Evolutionary conservation across 2,329 filamentous ascomycete genomes (phyloP), one percentile per base, ranked within the genome.

Genomic region (Aspergillus unguis): DNA sequence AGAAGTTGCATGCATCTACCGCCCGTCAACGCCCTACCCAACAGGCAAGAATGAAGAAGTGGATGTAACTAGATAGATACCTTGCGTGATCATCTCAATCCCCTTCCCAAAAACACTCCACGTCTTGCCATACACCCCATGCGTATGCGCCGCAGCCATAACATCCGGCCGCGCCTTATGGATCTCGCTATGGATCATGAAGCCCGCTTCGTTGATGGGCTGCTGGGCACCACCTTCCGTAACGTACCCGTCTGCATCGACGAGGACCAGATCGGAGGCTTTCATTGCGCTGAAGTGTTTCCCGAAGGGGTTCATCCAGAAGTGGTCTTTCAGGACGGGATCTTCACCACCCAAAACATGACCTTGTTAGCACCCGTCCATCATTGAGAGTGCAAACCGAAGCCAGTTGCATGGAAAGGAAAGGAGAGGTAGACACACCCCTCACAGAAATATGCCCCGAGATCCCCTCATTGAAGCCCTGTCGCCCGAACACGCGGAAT

Each of bases 71-170:
- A 17, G 17, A 7, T 3, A 43, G 57, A 25, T 11, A 84, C 84
- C 82, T 65, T 85, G 82, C 1, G 81, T 81, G 43, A 81, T 77
- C 62, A 79, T 83, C 54, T 84, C 81, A 42, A 85, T 73, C 5
- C 75, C 75, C 54, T 79, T 80, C 6, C 85, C 84, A 25, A 86
- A 77, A 0, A 82, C 71, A 60, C 81, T 83, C 72, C 87, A 86
- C 8, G 84, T 79, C 45, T 81, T 80, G 3, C 82, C 82, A 60
- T 83, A 78, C 44, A 84, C 74, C 11, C 76, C 78, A 65, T 84
- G 82, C 1, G 77, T 79, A 64, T 85, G 82, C 0, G 80, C 80
- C 3, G 81, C 82, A 48, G 80, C 80, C 50, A 79, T 72, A 28
- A 85, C 76, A 60, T 85, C 82, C 1, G 81, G 81, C 1, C 82